These are phyloP conservation scores for Glutinoglossum americanum DNA, from an alignment of 495 filamentous ascomycete species.

Conservation along the genomic window DNA sequence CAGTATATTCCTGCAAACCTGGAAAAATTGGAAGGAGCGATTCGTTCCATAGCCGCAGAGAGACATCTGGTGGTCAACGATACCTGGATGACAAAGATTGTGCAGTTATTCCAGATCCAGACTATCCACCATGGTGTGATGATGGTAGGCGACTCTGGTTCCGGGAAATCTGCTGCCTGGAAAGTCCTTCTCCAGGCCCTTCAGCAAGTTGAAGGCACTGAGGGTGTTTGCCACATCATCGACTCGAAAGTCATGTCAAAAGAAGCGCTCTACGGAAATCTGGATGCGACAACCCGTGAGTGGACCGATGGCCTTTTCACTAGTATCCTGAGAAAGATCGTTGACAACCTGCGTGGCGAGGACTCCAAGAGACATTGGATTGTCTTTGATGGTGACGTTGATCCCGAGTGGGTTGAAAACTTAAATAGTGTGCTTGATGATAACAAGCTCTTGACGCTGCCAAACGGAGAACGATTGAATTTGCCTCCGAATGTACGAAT, in stretches of 20 bases:
- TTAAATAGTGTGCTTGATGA: slow-evolving; percentile 98
- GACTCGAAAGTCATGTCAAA: slow-evolving; percentile 99
- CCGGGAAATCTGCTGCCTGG: slow-evolving; percentile 91
- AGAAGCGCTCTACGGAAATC: slow-evolving; percentile 79
- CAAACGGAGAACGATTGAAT: slow-evolving; percentile 92
- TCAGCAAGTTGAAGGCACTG: slow-evolving; percentile 70
- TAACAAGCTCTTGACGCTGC: slow-evolving; percentile 89
- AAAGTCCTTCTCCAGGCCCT: slow-evolving; percentile 82
- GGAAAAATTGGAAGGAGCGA: slow-evolving; percentile 54
- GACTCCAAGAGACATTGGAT: slow-evolving; percentile 97
- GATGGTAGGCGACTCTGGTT: slow-evolving; percentile 95
- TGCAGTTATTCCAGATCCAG: slow-evolving; percentile 95
- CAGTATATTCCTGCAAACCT: slow-evolving; percentile 80
- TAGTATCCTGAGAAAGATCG: slow-evolving; percentile 90
- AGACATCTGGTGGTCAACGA: slow-evolving; percentile 73
- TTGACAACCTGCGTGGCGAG: slow-evolving; percentile 95
- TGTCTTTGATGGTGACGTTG: slow-evolving; percentile 95
- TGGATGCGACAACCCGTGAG: slow-evolving; percentile 91
- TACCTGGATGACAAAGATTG: slow-evolving; percentile 86
- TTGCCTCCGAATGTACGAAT: slow-evolving; percentile 88
- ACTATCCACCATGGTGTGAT: slow-evolving; percentile 96
- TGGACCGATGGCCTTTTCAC: slow-evolving; percentile 99
- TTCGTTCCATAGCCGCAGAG: slow-evolving; percentile 60
- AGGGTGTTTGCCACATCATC: slow-evolving; percentile 92
- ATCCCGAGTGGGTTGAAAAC: slow-evolving; percentile 99